phyloP scores from a whole-genome alignment of 2,329 filamentous ascomycete genomes.

The Xylariaceae sp. region DNA sequence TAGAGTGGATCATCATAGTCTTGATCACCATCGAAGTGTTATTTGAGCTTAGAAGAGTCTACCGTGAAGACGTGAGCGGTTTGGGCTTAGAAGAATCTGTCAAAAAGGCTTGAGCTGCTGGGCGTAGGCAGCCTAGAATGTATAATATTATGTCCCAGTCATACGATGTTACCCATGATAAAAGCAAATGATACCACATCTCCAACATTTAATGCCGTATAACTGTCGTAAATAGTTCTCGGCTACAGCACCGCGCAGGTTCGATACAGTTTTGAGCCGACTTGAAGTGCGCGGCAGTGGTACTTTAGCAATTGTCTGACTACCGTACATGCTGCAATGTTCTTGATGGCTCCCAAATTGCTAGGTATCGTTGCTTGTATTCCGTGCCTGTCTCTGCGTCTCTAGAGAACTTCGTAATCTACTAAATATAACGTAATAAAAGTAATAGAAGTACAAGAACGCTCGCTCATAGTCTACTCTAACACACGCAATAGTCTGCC shows the following conservation, averaged over 20 bases:
- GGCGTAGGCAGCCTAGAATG: constrained; percentile 4
- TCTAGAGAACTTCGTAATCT: no score
- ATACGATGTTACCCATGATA: no score
- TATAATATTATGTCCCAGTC: constrained; percentile 6
- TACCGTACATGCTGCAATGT: no score
- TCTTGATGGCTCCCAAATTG: no score
- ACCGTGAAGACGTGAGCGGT: constrained; percentile 38
- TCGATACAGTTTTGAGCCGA: neutral
- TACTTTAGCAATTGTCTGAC: no score
- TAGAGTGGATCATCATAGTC: constrained; percentile 95
- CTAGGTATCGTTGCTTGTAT: no score
- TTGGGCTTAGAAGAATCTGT: constrained; percentile 58
- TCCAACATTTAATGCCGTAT: no score
- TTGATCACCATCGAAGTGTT: constrained; percentile 89
- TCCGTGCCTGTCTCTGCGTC: no score
- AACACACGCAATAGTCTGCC: constrained; percentile 26
- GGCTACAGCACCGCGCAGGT: neutral
- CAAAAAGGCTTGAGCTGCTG: constrained; percentile 26
- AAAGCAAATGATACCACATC: constrained; percentile 22
- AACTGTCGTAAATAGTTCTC: no score
- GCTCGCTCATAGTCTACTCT: neutral
- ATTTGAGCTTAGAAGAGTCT: constrained; percentile 62
- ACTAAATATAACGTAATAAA: no score
- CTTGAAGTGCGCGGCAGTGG: no score
- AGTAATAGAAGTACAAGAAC: neutral